Conservation (phyloP, 2,329 filamentous ascomycete species). For the Penicillium digitatum region DNA sequence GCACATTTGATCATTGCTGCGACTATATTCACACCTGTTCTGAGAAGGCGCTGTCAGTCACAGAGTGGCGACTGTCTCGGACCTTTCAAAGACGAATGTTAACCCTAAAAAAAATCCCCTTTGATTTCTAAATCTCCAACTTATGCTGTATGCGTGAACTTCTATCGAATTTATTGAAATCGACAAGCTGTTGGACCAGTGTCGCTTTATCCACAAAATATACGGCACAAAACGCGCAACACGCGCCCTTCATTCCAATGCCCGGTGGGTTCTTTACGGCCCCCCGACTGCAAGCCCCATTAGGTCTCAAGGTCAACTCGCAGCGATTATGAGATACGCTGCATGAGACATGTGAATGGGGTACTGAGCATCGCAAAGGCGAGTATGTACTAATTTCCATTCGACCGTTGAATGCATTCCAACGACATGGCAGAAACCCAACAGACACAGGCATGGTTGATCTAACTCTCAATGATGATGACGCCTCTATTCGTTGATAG, state of each 20-base stretch:
- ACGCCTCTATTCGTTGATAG: slow-evolving; percentile 66
- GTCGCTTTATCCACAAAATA: slow-evolving; percentile 5
- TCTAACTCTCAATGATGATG: slow-evolving; percentile 63
- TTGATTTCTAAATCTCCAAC: not conserved
- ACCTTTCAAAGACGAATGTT: not conserved
- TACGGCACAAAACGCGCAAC: slow-evolving; percentile 1
- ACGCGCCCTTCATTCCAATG: slow-evolving; percentile 9
- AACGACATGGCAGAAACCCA: slow-evolving; percentile 10
- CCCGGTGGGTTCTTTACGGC: slow-evolving; percentile 12
- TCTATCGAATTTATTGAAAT: not conserved
- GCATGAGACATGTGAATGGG: slow-evolving; percentile 34
- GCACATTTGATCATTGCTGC: not conserved
- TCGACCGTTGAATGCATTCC: not conserved
- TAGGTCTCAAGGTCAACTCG: slow-evolving; percentile 28
- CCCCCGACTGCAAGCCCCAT: slow-evolving; percentile 11
- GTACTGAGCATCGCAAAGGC: slow-evolving; percentile 28
- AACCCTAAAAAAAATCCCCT: not conserved
- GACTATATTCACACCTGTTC: not conserved
- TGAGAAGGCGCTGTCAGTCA: slow-evolving; percentile 1
- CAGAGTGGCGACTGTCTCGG: not conserved
- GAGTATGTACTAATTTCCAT: slow-evolving; percentile 18
- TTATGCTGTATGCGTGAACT: not conserved
- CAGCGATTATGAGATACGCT: slow-evolving; percentile 29
- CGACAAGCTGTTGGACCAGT: not conserved
- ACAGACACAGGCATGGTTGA: slow-evolving; percentile 61